phyloP scores from a whole-genome alignment of 352 stramenopile genomes.

The Globisporangium ultimum region DNA sequence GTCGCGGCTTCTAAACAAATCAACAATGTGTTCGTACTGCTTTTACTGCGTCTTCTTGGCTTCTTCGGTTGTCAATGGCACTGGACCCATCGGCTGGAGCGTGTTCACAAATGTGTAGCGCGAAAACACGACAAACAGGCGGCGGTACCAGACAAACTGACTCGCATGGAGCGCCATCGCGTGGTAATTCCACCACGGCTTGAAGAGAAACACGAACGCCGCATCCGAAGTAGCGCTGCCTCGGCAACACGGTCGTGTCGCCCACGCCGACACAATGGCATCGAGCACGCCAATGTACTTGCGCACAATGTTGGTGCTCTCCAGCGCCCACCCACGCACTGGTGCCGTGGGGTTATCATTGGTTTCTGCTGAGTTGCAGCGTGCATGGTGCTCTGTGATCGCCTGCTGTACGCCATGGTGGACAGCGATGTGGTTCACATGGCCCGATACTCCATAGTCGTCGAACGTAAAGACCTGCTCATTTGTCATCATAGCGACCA shows the following conservation, averaged over 20 bases:
- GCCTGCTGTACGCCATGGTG: conserved; percentile 55
- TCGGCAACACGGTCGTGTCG: not conserved
- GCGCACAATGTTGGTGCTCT: conserved; percentile 72
- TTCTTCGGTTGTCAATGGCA: not conserved
- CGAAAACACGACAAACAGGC: conserved; percentile 95
- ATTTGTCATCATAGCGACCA: not conserved
- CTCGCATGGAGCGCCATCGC: conserved; percentile 91
- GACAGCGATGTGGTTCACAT: conserved; percentile 91
- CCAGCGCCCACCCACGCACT: conserved; percentile 56
- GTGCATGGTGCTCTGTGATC: conserved; percentile 37
- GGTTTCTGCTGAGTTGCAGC: conserved; percentile 18
- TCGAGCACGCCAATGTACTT: conserved; percentile 90
- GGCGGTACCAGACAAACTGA: conserved; percentile 97
- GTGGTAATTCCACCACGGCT: conserved; percentile 79
- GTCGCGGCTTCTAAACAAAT: conserved; percentile 31
- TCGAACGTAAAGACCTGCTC: conserved; percentile 93
- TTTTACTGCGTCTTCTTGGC: conserved; percentile 36
- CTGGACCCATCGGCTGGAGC: conserved; percentile 40
- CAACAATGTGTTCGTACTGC: conserved; percentile 10
- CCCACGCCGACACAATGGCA: conserved; percentile 44
- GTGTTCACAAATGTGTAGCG: conserved; percentile 95
- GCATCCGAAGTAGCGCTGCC: conserved; percentile 7
- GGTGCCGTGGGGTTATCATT: conserved; percentile 9
- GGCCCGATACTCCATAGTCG: conserved; percentile 88
- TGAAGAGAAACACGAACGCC: conserved; percentile 60